Percentiles rank a stretch among this genome's conserved stretches.
phyloP scores from a whole-genome alignment of 2,329 filamentous ascomycete species.

The Lecanicillium sp. region DNA sequence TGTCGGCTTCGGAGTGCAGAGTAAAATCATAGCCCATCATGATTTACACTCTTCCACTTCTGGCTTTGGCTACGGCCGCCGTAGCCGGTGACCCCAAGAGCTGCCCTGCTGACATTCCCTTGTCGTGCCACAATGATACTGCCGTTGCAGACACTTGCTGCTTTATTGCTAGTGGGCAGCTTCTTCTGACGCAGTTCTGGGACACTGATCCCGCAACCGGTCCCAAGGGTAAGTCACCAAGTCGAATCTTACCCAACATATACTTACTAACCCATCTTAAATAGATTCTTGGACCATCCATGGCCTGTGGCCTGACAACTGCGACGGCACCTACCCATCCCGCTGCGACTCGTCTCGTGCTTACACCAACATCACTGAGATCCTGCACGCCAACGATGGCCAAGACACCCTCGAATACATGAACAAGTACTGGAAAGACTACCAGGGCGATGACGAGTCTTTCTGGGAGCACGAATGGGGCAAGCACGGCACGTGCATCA shows the following conservation, averaged over 20 bases:
- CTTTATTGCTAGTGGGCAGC: conserved; percentile 61
- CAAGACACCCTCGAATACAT: conserved; percentile 55
- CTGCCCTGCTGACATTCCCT: conserved; percentile 27
- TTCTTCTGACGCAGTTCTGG: conserved; percentile 74
- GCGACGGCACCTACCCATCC: conserved; percentile 60
- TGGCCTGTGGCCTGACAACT: conserved; percentile 59
- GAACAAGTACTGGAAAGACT: conserved; percentile 64
- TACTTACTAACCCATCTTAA: neutral
- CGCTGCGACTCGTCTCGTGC: conserved; percentile 54
- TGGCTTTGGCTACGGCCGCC: conserved; percentile 12
- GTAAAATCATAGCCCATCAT: conserved; percentile 1
- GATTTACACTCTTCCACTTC: conserved; percentile 8
- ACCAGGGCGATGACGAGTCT: conserved; percentile 51
- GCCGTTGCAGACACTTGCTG: conserved; percentile 59
- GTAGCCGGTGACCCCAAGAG: conserved; percentile 12
- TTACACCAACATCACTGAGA: conserved; percentile 57
- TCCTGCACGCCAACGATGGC: conserved; percentile 45
- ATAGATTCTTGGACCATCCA: conserved; percentile 67
- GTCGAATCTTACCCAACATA: neutral
- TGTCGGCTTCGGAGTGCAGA: too few relatives aligned
- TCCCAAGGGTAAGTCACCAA: conserved; percentile 28
- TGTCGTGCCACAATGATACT: conserved; percentile 59
- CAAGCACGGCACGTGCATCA: conserved; percentile 69
- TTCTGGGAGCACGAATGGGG: conserved; percentile 71
- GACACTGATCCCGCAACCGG: conserved; percentile 57